Percentiles rank a stretch among this genome's conserved stretches.
phyloP scores from a whole-genome alignment of 2,329 filamentous ascomycete genomes.

The Fusarium aywerte region DNA sequence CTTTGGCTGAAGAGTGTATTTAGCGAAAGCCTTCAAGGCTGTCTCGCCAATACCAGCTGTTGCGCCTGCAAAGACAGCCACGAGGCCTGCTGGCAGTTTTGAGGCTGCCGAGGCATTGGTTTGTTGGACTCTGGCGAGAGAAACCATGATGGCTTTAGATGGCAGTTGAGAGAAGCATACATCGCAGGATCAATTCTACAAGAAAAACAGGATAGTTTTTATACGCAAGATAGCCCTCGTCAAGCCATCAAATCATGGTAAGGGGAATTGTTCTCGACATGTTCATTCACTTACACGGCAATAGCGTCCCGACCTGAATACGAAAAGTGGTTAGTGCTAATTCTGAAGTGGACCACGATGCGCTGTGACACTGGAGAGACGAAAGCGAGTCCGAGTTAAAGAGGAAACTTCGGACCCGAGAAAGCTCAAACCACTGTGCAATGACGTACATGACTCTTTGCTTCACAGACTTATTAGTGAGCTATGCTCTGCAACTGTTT shows the following conservation, averaged over 20 bases:
- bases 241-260: neutral
- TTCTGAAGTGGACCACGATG: neutral
- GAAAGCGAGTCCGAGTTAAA: slow-evolving; percentile 30
- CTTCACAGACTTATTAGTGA: neutral
- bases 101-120: slow-evolving; percentile 24
- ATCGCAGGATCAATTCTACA: rapidly evolving
- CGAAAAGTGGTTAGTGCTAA: slow-evolving; percentile 39
- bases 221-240: neutral
- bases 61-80: slow-evolving; percentile 64
- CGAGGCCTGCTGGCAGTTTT: slow-evolving; percentile 42
- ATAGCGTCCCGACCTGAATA: slow-evolving; percentile 20
- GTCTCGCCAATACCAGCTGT: slow-evolving; percentile 66
- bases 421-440: neutral
- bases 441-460: slow-evolving; percentile 14
- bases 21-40: slow-evolving; percentile 59
- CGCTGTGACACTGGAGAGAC: neutral
- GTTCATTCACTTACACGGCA: neutral
- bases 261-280: neutral
- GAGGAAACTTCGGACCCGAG: neutral
- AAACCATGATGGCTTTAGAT: slow-evolving; percentile 17
- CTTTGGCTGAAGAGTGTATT: slow-evolving; percentile 53
- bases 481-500: neutral
- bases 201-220: neutral
- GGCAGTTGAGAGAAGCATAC: rapidly evolving
- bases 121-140: slow-evolving; percentile 23